Evolutionary conservation across 2,329 filamentous ascomycete genomes (phyloP).

Genomic region (Byssochlamys sp.): DNA sequence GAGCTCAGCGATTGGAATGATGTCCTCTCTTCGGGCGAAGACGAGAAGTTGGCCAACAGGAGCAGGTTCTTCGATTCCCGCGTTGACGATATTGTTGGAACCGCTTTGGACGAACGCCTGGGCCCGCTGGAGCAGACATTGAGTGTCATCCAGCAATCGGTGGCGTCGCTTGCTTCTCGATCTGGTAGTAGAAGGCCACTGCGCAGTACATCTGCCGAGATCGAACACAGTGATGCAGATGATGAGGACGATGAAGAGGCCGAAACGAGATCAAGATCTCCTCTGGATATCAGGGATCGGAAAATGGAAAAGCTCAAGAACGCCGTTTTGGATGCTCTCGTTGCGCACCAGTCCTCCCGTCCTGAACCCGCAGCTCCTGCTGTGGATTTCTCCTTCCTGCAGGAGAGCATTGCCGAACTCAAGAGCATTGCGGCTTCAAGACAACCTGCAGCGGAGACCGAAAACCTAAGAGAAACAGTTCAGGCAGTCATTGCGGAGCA

Average conservation of each 20-base stretch:
- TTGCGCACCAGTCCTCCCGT: constrained; percentile 31
- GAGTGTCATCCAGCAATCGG: constrained; percentile 60
- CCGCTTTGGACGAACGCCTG: constrained; percentile 64
- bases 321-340: constrained; percentile 57
- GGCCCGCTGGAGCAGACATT: constrained; percentile 74
- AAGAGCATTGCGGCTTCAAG: constrained; percentile 13
- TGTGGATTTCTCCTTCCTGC: constrained; percentile 30
- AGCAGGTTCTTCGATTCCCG: constrained; percentile 84
- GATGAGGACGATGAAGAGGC: constrained; percentile 57
- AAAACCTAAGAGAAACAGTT: constrained; percentile 53
- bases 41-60: constrained; percentile 69
- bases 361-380: constrained; percentile 13
- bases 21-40: constrained; percentile 70
- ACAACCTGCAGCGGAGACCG: constrained; percentile 24
- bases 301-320: constrained; percentile 70
- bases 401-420: constrained; percentile 27
- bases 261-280: constrained; percentile 62
- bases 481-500: constrained; percentile 54
- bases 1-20: constrained; percentile 87
- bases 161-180: constrained; percentile 50
- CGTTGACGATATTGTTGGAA: constrained; percentile 76
- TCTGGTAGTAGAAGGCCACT: constrained; percentile 50
- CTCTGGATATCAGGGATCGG: constrained; percentile 56
- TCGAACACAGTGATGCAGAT: constrained; percentile 76
- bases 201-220: constrained; percentile 61